These are phyloP conservation scores for Acarospora socialis DNA, from an alignment of 2,329 filamentous ascomycete genomes.

Conservation along the genomic window DNA sequence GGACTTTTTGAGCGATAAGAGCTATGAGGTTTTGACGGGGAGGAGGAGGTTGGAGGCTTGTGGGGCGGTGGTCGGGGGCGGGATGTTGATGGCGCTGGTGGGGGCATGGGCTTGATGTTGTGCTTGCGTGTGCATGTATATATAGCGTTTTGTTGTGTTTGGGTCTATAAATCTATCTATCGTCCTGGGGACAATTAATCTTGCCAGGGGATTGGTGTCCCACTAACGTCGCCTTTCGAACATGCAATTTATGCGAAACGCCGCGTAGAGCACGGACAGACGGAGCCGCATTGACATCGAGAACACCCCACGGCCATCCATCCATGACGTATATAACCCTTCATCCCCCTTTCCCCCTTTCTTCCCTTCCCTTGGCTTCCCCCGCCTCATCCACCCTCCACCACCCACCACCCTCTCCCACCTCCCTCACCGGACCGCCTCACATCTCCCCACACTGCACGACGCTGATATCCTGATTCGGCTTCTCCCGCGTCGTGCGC, in stretches of 20 bases:
- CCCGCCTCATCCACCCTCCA: neutral
- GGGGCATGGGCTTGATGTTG: slow-evolving; percentile 51
- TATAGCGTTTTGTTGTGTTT: no score
- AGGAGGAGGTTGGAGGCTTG: slow-evolving; percentile 47
- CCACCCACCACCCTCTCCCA: neutral
- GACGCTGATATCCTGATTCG: slow-evolving; percentile 71
- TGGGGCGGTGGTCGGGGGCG: slow-evolving; percentile 44
- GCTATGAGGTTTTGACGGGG: slow-evolving; percentile 45
- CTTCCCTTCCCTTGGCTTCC: neutral
- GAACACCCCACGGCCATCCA: no score
- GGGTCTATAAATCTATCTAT: no score
- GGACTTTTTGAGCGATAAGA: slow-evolving; percentile 59
- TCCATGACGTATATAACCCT: no score
- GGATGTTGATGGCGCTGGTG: slow-evolving; percentile 50
- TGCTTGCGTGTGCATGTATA: no score
- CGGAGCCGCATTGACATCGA: no score
- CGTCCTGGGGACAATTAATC: no score
- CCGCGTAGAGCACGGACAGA: no score
- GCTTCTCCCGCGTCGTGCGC: slow-evolving; percentile 66
- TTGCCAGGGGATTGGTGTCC: no score
- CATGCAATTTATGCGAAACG: no score
- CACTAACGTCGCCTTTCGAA: no score
- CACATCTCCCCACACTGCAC: slow-evolving; percentile 90
- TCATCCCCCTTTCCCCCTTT: no score
- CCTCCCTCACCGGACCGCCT: slow-evolving; percentile 5